Conservation (phyloP, 2,329 filamentous ascomycete species). For the Paecilomyces dactylethromorphus region DNA sequence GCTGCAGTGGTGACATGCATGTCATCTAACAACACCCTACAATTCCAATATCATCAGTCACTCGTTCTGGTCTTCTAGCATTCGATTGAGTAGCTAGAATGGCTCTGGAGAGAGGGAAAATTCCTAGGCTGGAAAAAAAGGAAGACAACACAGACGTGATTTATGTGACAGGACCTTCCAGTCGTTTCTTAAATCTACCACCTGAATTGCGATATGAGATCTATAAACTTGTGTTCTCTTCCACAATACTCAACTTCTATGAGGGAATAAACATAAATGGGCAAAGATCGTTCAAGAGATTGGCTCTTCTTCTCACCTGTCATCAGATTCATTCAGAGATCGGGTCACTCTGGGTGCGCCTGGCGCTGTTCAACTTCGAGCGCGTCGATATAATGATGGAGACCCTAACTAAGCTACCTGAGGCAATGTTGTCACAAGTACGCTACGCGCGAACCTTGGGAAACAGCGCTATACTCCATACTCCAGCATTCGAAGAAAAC, state of each 20-base stretch:
- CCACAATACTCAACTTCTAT: neutral
- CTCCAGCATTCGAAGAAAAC: neutral
- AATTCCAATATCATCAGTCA: neutral
- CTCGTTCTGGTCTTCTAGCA: neutral
- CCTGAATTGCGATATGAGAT: neutral
- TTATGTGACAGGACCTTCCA: neutral
- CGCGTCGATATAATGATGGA: neutral
- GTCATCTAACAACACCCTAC: neutral
- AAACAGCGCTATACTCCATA: neutral
- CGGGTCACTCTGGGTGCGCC: neutral
- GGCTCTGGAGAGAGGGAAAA: neutral
- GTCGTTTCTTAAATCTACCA: neutral
- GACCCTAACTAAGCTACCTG: neutral
- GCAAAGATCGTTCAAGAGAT: neutral
- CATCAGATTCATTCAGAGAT: neutral
- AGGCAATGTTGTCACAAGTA: neutral
- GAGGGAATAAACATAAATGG: neutral
- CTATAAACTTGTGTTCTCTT: neutral
- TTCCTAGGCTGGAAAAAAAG: neutral
- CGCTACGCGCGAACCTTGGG: neutral
- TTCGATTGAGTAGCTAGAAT: neutral
- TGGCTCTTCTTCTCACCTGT: neutral
- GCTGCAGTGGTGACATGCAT: neutral
- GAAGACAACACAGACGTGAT: neutral
- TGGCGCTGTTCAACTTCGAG: neutral